phyloP scores from a whole-genome alignment of 2,329 filamentous ascomycete genomes.

The Clonostachys sp. region DNA sequence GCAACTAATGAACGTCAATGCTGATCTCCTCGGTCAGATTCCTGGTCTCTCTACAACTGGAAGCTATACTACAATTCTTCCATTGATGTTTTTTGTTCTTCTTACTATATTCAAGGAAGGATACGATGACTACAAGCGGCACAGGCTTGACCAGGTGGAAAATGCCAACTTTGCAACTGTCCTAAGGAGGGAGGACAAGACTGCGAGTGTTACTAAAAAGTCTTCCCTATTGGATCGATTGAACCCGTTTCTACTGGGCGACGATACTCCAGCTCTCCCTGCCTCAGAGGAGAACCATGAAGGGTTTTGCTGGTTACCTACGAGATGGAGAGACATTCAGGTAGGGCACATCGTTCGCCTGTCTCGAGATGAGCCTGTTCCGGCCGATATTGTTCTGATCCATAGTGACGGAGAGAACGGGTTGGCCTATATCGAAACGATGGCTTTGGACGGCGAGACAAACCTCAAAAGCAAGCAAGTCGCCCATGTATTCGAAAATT shows the following conservation, averaged over 20 bases:
- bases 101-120: conserved; percentile 83
- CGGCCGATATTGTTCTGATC: conserved; percentile 78
- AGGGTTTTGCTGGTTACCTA: conserved; percentile 44
- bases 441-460: conserved; percentile 80
- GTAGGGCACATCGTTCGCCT: conserved; percentile 46
- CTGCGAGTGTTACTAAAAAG: conserved; percentile 16
- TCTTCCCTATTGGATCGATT: conserved; percentile 14
- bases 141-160: conserved; percentile 77
- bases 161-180: conserved; percentile 54
- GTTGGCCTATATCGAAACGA: conserved; percentile 79
- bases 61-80: conserved; percentile 69
- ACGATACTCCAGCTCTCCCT: conserved; percentile 16
- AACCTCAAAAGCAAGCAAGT: conserved; percentile 75
- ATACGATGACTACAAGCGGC: conserved; percentile 77
- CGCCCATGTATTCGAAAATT: conserved; percentile 55
- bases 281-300: conserved; percentile 57
- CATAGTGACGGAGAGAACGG: conserved; percentile 74
- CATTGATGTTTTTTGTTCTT: conserved; percentile 70
- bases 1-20: conserved; percentile 37
- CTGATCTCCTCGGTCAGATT: conserved; percentile 25
- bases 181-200: conserved; percentile 29
- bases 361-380: conserved; percentile 69
- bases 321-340: conserved; percentile 38
- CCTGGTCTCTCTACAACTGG: conserved; percentile 74
- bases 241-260: conserved; percentile 24